Evolutionary conservation across 345 rosid genomes (phyloP).

Genomic region (Hibiscus syriacus): DNA sequence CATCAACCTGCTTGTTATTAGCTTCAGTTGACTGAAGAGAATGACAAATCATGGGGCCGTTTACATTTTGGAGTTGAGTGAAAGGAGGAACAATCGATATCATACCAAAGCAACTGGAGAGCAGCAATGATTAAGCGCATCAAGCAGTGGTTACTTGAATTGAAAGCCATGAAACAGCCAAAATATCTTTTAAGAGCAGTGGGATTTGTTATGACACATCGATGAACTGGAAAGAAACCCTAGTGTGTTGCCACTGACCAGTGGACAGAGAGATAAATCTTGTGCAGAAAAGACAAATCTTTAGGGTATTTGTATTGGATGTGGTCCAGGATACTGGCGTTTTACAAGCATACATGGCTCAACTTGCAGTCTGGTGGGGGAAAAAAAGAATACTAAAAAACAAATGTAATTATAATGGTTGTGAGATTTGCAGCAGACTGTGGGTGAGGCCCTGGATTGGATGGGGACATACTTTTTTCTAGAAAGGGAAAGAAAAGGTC

Average conservation of each 20-base stretch:
- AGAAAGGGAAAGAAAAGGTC: neutral
- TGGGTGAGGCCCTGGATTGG: too few relatives aligned
- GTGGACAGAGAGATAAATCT: too few relatives aligned
- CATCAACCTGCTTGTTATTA: too few relatives aligned
- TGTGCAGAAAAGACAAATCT: neutral
- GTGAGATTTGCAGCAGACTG: neutral
- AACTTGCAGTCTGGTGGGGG: too few relatives aligned
- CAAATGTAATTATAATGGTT: neutral
- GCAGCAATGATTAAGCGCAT: constrained; percentile 3
- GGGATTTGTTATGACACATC: constrained; percentile 17
- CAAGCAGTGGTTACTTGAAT: neutral
- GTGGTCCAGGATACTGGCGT: constrained; percentile 17
- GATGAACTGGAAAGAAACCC: neutral
- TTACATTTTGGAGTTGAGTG: neutral
- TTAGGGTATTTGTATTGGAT: neutral
- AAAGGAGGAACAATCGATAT: too few relatives aligned
- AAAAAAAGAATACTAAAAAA: neutral
- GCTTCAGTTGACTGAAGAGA: too few relatives aligned
- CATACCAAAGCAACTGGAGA: neutral
- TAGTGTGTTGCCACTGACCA: neutral
- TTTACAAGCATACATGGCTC: too few relatives aligned
- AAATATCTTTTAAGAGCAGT: constrained; percentile 4
- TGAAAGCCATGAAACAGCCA: neutral
- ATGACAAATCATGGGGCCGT: too few relatives aligned
- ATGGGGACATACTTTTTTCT: neutral